A percentile compares a stretch with the other conserved stretches of the same genome.
phyloP scores from a whole-genome alignment of 179 eudicot genomes.

The Silene coronaria region DNA sequence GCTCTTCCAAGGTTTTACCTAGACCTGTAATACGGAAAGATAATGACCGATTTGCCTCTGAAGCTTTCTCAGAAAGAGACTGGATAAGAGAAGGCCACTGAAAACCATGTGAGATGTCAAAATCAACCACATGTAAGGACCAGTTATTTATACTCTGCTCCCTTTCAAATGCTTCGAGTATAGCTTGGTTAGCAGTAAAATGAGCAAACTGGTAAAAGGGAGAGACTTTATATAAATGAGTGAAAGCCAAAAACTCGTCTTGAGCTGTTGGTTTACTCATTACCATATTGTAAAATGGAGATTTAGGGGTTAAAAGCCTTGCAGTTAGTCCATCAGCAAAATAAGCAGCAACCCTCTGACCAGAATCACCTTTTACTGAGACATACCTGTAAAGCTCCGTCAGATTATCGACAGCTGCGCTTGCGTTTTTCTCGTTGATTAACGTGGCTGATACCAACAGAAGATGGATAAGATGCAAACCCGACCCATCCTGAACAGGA shows the following conservation, averaged over 20 bases:
- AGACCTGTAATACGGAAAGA: conserved; percentile 51
- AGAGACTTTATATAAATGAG: conserved; percentile 52
- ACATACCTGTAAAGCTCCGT: conserved; percentile 45
- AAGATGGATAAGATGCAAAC: conserved; percentile 55
- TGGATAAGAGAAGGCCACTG: conserved; percentile 96
- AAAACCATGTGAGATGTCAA: conserved; percentile 66
- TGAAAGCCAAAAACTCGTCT: conserved; percentile 60
- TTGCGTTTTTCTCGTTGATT: conserved; percentile 37
- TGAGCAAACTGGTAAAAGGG: conserved; percentile 77
- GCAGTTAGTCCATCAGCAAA: conserved; percentile 68
- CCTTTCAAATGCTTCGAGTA: conserved; percentile 64
- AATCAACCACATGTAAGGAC: conserved; percentile 53
- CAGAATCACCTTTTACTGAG: conserved; percentile 47
- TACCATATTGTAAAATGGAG: conserved; percentile 52
- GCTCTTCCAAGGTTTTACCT: conserved; percentile 48
- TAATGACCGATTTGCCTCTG: conserved; percentile 21
- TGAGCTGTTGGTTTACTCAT: conserved; percentile 46
- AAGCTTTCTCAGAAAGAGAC: conserved; percentile 58
- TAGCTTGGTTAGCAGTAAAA: conserved; percentile 81
- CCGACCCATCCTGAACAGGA: conserved; percentile 31
- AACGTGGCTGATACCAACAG: conserved; percentile 56
- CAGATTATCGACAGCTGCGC: conserved; percentile 43
- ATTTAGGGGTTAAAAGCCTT: conserved; percentile 45
- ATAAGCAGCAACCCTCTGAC: conserved; percentile 64
- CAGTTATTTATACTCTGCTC: conserved; percentile 37